Evolutionary conservation across 1,139 yeast genomes (phyloP).

Genomic region (Taphrina sp.): DNA sequence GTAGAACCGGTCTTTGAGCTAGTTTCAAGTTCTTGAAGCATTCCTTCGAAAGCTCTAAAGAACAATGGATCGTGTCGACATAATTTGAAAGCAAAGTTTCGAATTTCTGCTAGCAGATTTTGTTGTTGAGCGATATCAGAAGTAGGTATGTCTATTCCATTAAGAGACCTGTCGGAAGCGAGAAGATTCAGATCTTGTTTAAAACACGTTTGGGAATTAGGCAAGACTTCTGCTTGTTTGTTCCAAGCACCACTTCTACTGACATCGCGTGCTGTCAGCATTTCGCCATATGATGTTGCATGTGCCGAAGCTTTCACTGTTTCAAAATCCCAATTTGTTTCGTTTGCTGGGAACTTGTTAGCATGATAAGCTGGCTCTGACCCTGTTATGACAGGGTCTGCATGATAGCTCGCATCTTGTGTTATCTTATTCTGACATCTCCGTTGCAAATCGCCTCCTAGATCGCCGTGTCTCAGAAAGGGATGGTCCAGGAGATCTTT

Average conservation of each 20-base stretch:
- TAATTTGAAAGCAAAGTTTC: too few relatives aligned
- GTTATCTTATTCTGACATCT: not conserved
- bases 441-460: not conserved
- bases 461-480: constrained; percentile 53
- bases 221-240: not conserved
- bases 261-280: not conserved
- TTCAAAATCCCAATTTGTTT: constrained; percentile 9
- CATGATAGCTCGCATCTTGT: not conserved
- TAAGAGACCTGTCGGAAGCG: too few relatives aligned
- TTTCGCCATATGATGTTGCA: too few relatives aligned
- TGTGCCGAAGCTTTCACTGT: not conserved
- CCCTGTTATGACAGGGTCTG: not conserved
- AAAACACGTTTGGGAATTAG: too few relatives aligned
- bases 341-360: not conserved
- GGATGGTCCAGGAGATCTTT: constrained; percentile 57
- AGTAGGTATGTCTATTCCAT: too few relatives aligned
- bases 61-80: too few relatives aligned
- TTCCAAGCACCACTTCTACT: not conserved
- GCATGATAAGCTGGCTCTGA: not conserved
- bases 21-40: too few relatives aligned
- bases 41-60: too few relatives aligned
- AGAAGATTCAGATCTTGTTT: too few relatives aligned
- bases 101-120: too few relatives aligned
- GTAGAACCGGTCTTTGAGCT: too few relatives aligned
- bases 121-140: too few relatives aligned